Conservation (phyloP, 2,329 filamentous ascomycete species). For the Exophiala lecanii-corni region DNA sequence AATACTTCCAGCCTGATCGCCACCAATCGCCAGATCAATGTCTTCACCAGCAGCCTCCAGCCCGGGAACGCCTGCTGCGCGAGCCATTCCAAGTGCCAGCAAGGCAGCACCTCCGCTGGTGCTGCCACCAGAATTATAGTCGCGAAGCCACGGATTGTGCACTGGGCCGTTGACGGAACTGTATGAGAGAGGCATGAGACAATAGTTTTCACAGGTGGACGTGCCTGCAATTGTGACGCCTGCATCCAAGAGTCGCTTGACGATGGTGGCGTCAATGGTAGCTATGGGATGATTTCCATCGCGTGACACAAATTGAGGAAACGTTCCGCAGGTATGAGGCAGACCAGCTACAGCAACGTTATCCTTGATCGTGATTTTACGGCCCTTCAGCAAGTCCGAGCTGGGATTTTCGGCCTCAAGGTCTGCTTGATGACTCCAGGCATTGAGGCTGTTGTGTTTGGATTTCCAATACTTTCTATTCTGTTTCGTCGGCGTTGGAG, state of each 20-base stretch:
- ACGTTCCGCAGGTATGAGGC: conserved; percentile 35
- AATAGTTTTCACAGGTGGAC: conserved; percentile 38
- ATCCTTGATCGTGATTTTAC: conserved; percentile 35
- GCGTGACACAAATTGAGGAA: conserved; percentile 30
- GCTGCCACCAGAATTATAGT: conserved; percentile 35
- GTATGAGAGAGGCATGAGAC: conserved; percentile 34
- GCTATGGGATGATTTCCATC: conserved; percentile 31
- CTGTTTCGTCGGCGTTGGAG: conserved; percentile 25
- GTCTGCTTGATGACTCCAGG: conserved; percentile 38
- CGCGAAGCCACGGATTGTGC: conserved; percentile 33
- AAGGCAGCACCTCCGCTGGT: conserved; percentile 36
- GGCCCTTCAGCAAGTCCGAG: conserved; percentile 28
- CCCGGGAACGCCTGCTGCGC: conserved; percentile 15
- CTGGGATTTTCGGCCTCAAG: conserved; percentile 28
- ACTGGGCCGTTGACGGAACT: conserved; percentile 36
- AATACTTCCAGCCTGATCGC: conserved; percentile 39
- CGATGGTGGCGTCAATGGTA: conserved; percentile 34
- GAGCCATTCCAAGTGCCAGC: conserved; percentile 26
- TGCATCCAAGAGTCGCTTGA: conserved; percentile 33
- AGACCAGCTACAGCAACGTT: conserved; percentile 35
- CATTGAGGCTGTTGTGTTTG: conserved; percentile 39
- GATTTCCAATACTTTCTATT: conserved; percentile 25
- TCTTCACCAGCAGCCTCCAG: conserved; percentile 28
- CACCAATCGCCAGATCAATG: conserved; percentile 36
- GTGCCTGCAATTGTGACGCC: conserved; percentile 35